Evolutionary conservation across 2,329 filamentous ascomycete species (phyloP), one percentile per base, ranked within the genome.

Genomic region (Monilinia fructigena): DNA sequence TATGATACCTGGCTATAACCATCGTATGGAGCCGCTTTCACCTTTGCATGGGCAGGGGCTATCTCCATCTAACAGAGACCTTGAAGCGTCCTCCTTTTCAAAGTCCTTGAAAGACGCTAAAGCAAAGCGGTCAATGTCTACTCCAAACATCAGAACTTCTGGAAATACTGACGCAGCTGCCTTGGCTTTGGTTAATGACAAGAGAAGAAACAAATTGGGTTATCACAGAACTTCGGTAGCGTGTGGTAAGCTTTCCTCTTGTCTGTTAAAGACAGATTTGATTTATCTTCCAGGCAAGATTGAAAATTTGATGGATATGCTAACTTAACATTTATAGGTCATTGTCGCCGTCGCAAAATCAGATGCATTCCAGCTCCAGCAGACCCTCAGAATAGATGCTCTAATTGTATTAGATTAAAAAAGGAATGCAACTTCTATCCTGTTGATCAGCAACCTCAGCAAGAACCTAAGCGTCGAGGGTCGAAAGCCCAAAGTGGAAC

Each of bases 191-290:
- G 76, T 77, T 50, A 82, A 85, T 47, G 86, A 90, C 72, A 90
- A 90, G 76, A 86, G 87, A 75, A 87, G 93, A 75, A 97, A 97
- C 78, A 97, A 96, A 79, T 83, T 98, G 68, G 94, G 94, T 50
- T 98, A 98, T 77, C 94, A 97, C 80, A 87, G 94, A 75, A 97
- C 93, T 47, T 96, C 93, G 55, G 92, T 97, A 73, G 95, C 94
- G 72, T 98, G 94, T 81, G 90, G 94, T 98, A 85, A 86, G 93
- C 87, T 66, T 53, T 68, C 4, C 55, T 53, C 59, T 53, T 18
- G 54, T 52, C 35, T 65, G 47, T 62, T n/a, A 4, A 38, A 35
- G 11, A 67, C 38, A 52, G 72, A 68, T 50, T n/a, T 26, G 47
- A 58, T 35, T 52, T 63, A 63, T 56, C 66, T 47, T 40, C 47